These are phyloP conservation scores for Trichomonascaceae sp. DNA, from an alignment of 1,139 yeast genomes.

Conservation along the genomic window DNA sequence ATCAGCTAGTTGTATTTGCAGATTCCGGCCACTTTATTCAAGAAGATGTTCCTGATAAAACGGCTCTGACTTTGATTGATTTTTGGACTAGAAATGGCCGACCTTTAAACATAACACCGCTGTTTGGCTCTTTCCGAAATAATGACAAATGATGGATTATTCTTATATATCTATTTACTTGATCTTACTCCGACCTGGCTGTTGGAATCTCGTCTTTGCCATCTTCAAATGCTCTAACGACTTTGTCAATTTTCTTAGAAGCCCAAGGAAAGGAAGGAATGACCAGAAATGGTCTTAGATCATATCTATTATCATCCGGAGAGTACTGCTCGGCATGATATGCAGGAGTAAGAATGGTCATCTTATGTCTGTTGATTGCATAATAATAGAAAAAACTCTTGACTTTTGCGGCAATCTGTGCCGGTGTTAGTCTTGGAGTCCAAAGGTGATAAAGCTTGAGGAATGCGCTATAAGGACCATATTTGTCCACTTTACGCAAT, in stretches of 20 bases:
- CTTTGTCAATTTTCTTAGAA: conserved; percentile 74
- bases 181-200: background rate
- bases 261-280: conserved; percentile 92
- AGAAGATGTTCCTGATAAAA: conserved; percentile 74
- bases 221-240: conserved; percentile 37
- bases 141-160: background rate
- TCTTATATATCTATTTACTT: background rate
- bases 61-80: conserved; percentile 46
- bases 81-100: conserved; percentile 48
- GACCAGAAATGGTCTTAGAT: conserved; percentile 86
- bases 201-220: conserved; percentile 8
- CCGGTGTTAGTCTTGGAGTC: conserved; percentile 79
- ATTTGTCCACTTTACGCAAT: conserved; percentile 82
- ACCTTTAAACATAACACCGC: conserved; percentile 28
- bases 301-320: conserved; percentile 96
- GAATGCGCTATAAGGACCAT: conserved; percentile 96
- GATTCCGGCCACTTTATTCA: conserved; percentile 88
- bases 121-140: conserved; percentile 27
- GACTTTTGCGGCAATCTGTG: conserved; percentile 84
- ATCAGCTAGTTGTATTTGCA: conserved; percentile 78
- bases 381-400: conserved; percentile 87
- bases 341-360: conserved; percentile 93
- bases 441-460: conserved; percentile 83
- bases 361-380: conserved; percentile 93
- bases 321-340: conserved; percentile 98